phyloP scores from a whole-genome alignment of 2,329 filamentous ascomycete genomes.

The Cladophialophora bantiana region DNA sequence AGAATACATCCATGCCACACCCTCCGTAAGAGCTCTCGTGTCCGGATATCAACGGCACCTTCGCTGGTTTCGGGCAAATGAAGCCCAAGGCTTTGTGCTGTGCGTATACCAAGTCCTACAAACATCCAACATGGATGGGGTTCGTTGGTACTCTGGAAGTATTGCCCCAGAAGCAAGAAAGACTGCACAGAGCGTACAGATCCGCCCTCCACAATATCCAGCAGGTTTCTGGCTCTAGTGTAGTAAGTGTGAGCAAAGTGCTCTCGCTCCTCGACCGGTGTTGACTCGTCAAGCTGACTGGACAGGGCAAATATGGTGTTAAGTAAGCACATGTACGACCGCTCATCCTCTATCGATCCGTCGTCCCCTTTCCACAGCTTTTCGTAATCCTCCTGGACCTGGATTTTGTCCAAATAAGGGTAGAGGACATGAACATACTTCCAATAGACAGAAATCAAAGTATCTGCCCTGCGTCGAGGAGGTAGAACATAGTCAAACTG shows the following conservation, averaged over 20 bases:
- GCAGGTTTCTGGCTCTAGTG: constrained; percentile 51
- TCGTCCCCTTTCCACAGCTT: constrained; percentile 51
- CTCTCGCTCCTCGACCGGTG: constrained; percentile 51
- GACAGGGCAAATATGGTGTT: constrained; percentile 58
- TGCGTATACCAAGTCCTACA: constrained; percentile 55
- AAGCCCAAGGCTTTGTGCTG: constrained; percentile 56
- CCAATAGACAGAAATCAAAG: constrained; percentile 57
- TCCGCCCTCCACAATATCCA: constrained; percentile 54
- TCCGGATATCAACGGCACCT: constrained; percentile 39
- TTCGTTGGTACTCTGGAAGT: constrained; percentile 58
- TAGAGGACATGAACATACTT: constrained; percentile 56
- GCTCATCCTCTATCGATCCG: constrained; percentile 49
- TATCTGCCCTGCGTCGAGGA: constrained; percentile 54
- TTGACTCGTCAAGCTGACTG: constrained; percentile 53
- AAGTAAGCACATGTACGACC: constrained; percentile 54
- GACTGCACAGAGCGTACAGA: constrained; percentile 57
- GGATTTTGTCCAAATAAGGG: constrained; percentile 52
- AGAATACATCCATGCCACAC: constrained; percentile 49
- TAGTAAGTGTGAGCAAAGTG: constrained; percentile 53
- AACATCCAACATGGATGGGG: constrained; percentile 60
- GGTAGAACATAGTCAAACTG: constrained; percentile 52
- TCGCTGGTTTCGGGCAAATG: constrained; percentile 52
- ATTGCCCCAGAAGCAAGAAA: constrained; percentile 57
- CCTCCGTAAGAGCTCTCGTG: constrained; percentile 40
- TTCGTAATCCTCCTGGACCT: constrained; percentile 51